A percentile compares a stretch with the other conserved stretches of the same genome.
phyloP scores from a whole-genome alignment of 495 filamentous ascomycete species.

The Trichoderma virens region DNA sequence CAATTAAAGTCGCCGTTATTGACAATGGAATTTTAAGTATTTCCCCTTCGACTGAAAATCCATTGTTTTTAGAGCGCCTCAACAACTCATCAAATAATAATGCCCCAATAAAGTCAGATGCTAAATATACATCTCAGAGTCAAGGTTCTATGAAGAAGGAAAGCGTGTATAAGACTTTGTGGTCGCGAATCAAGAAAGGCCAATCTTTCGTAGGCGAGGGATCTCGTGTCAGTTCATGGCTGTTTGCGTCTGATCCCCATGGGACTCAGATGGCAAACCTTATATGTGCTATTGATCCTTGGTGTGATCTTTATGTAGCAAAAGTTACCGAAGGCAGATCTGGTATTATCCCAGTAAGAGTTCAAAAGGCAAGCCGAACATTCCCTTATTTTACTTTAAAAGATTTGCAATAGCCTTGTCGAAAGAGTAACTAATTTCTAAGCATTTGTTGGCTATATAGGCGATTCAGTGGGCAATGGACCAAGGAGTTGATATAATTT shows the following conservation, averaged over 20 bases:
- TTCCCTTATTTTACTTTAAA: too few species aligned
- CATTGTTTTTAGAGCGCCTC: too few species aligned
- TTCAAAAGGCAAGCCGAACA: not conserved
- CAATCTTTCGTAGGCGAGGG: constrained; percentile 12
- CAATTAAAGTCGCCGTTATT: constrained; percentile 12
- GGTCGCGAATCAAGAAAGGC: constrained; percentile 9
- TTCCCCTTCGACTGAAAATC: not conserved
- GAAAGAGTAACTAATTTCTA: not conserved
- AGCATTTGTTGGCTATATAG: not conserved
- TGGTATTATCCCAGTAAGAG: constrained; percentile 6
- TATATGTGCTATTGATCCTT: constrained; percentile 17
- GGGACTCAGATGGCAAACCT: constrained; percentile 17
- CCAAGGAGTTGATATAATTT: constrained; percentile 15
- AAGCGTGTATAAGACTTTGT: not conserved
- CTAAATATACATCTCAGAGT: too few species aligned
- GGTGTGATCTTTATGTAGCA: constrained; percentile 15
- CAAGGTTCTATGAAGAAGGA: too few species aligned
- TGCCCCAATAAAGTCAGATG: not conserved
- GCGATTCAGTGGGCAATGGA: constrained; percentile 14
- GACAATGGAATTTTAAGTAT: constrained; percentile 14
- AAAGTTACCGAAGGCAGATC: constrained; percentile 12
- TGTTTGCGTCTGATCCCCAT: constrained; percentile 14
- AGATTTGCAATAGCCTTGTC: too few species aligned
- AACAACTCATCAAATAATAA: not conserved
- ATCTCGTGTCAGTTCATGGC: constrained; percentile 5